Percentiles rank a stretch among this genome's conserved stretches.
Evolutionary conservation across 768 basidiomycete genomes (phyloP).

Genomic region (Leccinum obscurum): DNA sequence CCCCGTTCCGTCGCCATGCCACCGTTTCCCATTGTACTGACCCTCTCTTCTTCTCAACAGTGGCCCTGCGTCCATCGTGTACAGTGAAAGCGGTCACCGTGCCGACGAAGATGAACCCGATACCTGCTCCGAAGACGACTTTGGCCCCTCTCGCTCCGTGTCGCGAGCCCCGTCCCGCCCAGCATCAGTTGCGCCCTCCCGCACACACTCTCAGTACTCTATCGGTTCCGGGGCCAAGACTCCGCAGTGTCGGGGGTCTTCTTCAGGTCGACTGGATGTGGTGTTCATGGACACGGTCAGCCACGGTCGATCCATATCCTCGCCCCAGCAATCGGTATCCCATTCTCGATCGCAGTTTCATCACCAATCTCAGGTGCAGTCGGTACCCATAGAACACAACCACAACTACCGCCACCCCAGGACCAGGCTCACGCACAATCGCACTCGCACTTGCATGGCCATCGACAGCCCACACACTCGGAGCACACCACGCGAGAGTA

Average conservation of each 20-base stretch:
- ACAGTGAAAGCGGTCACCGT: too few species aligned
- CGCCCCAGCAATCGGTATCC: slow-evolving; percentile 11
- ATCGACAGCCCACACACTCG: slow-evolving; percentile 17
- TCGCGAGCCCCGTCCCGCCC: too few species aligned
- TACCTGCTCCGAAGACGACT: too few species aligned
- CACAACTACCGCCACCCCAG: neutral
- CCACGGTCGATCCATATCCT: slow-evolving; percentile 27
- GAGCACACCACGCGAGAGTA: slow-evolving; percentile 24
- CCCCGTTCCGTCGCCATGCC: too few species aligned
- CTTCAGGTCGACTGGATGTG: slow-evolving; percentile 26
- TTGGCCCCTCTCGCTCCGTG: too few species aligned
- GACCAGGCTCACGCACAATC: neutral
- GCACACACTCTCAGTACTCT: slow-evolving; percentile 52
- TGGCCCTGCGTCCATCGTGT: too few species aligned
- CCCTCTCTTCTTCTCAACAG: too few species aligned
- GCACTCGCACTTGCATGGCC: neutral
- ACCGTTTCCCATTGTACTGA: too few species aligned
- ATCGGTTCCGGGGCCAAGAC: slow-evolving; percentile 31
- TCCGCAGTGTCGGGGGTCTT: slow-evolving; percentile 33
- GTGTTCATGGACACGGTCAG: slow-evolving; percentile 32
- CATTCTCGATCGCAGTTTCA: slow-evolving; percentile 17
- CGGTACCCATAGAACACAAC: neutral
- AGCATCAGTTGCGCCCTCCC: slow-evolving; percentile 48
- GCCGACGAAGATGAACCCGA: too few species aligned
- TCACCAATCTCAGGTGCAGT: slow-evolving; percentile 10